Base-by-base conservation (phyloP, 495 filamentous ascomycete species). In the Xylaria acuta region DNA sequence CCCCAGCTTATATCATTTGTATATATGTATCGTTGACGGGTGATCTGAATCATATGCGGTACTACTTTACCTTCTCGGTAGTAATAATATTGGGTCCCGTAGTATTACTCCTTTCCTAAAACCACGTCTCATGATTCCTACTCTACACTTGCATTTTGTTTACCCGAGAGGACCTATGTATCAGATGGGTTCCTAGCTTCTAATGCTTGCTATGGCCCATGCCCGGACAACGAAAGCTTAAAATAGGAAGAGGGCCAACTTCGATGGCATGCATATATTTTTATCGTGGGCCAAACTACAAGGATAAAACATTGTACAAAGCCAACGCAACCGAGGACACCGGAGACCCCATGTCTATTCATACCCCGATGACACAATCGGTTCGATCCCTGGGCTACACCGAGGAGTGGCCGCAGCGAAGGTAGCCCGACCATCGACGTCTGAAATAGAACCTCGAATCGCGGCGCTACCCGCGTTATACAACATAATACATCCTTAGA, bases 401-500 rank as follows among this genome's bases (percentile, higher is more conserved):
- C 30, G 16, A 67, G 45, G 30, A 32, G 63, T 65, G 63, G 63
- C 30, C 38, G 41, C 62, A 64, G 40, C 22, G 22, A 32, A 64
- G 62, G 27, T 34, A 47, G 25, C 27, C 27, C 25, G 16, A 49
- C 18, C 41, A 47, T 65, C 63, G 30, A 43, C 4, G 16, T 36
- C n/a, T 67, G 4, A 27, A 18, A 67, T 30, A 40, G 1, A 56
- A 56, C 3, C 65, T 54, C 65, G 36, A 67, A 67, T 67, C 65
- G 65, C 65, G 65, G 65, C 65, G 30, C 14, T 67, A 67, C 27
- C 49, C 22, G 49, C 36, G 49, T 67, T 11, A 40, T 54, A 67
- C 47, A 67, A 18, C 65, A 56, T 25, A n/a, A 38, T 5, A 67
- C 22, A 16, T 54, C 3, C 9, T 67, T 7, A 43, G 20, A 27